Evolutionary conservation across 2,329 filamentous ascomycete genomes (phyloP).

Genomic region (Aspergillus quadrilineatus): DNA sequence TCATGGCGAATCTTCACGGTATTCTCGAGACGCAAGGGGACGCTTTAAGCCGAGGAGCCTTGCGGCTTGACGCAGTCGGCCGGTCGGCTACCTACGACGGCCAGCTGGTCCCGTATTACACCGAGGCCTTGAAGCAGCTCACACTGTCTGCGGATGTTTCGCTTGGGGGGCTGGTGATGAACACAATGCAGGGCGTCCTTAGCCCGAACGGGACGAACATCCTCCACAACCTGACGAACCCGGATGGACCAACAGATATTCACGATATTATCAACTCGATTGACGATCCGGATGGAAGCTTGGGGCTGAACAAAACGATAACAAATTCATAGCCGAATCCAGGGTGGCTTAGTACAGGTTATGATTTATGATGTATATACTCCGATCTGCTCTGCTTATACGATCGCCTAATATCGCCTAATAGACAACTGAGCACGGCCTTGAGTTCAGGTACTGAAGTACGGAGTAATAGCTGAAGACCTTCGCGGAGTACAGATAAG

Average conservation of each 20-base stretch:
- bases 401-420: background rate
- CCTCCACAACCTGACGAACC: slow-evolving; percentile 16
- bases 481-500: background rate
- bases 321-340: background rate
- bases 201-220: slow-evolving; percentile 18
- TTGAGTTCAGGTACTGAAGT: no score
- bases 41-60: slow-evolving; percentile 28
- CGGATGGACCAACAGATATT: slow-evolving; percentile 2
- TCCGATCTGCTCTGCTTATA: background rate
- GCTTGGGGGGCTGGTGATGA: slow-evolving; percentile 28
- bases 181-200: slow-evolving; percentile 29
- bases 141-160: slow-evolving; percentile 31
- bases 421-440: no score
- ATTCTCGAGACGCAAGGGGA: slow-evolving; percentile 28
- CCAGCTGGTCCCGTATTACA: slow-evolving; percentile 36
- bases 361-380: slow-evolving; percentile 11
- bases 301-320: slow-evolving; percentile 1
- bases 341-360: background rate
- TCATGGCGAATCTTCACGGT: slow-evolving; percentile 29
- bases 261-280: slow-evolving; percentile 4
- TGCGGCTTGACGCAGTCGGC: slow-evolving; percentile 29
- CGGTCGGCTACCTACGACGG: slow-evolving; percentile 32
- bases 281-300: slow-evolving; percentile 8
- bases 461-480: background rate
- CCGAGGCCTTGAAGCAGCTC: slow-evolving; percentile 32